Evolutionary conservation across 805 yeast genomes (phyloP), one percentile per base, ranked within the genome.

Genomic region (Zygotorulaspora danielsina): DNA sequence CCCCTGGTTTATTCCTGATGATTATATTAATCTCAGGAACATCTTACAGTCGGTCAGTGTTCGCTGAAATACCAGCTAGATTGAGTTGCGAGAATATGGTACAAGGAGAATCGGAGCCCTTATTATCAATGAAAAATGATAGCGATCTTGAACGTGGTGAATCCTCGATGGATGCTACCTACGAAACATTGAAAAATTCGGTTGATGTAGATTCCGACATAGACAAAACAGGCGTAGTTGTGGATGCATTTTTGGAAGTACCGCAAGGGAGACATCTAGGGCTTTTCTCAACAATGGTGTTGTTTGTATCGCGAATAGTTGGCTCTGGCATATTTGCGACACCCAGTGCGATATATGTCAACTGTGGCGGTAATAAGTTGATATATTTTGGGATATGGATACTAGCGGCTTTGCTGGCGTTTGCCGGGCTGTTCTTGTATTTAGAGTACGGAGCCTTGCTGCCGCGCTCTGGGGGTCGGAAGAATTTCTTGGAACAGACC

Each of bases 231-330:
- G 47, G 40, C 15, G 38, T 40, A 13, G 21, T 35, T 3, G 41
- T 39, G 12, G 44, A 44, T 37, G 32, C 41, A 4, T 34, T 42
- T 22, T 20, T 44, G 12, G 63, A 61, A 33, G 66, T 61, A 2
- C 89, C 89, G 1, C 87, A 81, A 49, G 90, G 90, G 1, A 65
- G 90, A 26, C 87, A 82, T 59, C 57, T 84, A 44, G 90, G 90
- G 0, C 57, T 81, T 2, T 80, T 73, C 49, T 78, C 87, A 5
- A 79, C 85, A 0, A 69, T 79, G 28, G 71, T 80, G 31, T 61
- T 81, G 42, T 79, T 81, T 50, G 70, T 84, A 5, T 76, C 85
- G 11, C 65, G 89, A 44, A 83, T 84, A 29, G 65, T 84, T 9
- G 93, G 94, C 0, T 79, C 88, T 0, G 93, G 93, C 0, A 82